Base-by-base conservation (phyloP, 371 early-diverging fungal genomes). In the Circinella minor region DNA sequence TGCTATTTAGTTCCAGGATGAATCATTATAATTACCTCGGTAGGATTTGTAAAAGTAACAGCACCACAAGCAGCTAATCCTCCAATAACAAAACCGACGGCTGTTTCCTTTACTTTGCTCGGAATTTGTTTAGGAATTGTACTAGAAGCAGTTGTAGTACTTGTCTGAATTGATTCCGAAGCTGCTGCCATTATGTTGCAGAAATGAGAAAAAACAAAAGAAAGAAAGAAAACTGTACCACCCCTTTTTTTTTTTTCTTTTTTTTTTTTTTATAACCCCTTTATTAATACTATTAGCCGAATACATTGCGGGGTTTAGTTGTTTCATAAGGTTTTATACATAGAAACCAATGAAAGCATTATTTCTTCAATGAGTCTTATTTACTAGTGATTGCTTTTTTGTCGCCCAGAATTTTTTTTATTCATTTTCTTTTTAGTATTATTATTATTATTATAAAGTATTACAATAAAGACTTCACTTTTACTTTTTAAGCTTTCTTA, bases 11-110 rank as follows among this genome's bases (percentile, higher is more conserved):
- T 11, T 9, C 15, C 15, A 51, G 3, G 63, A 20, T 36, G 39
- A 5, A 7, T 1, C 10, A 54, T 34, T 64, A 43, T 5, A 8
- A 51, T 72, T 84, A 95, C 95, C 90, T 96, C 96, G 81, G 91
- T 90, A 1, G 96, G 96, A 78, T 98, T 98, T 20, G 96, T 94
- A 71, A 98, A 91, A 4, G 97, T 97, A 20, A 96, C 98, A 36
- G 97, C 95, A 37, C 92, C 93, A 77, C 95, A 94, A 14, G 94
- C 93, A 55, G 94, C 96, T 49, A 92, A 66, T 59, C 93, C 92
- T 65, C 93, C 96, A 34, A 91, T 84, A 51, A 89, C 70, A 75
- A 95, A 95, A 6, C 89, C 87, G 63, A 75, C 67, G n/a, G 73
- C 70, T 0, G 81, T 84, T 14, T 81, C 77, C 57, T 75, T 80